Evolutionary conservation across 371 early-diverging fungal species (phyloP).

Genomic region (Dichotomocladium elegans): DNA sequence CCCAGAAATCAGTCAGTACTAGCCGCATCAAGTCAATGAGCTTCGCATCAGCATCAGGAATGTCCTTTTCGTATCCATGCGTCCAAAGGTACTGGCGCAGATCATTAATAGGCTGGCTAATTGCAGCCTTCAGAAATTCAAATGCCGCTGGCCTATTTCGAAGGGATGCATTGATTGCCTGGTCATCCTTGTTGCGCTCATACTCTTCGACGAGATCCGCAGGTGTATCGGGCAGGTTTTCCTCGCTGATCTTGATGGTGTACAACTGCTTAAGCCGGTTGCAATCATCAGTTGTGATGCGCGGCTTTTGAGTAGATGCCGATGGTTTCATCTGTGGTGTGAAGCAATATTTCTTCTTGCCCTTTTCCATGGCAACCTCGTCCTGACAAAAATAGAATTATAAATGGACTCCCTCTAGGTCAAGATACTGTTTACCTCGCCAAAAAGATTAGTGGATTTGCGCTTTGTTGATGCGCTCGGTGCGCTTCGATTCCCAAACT

Average conservation of each 20-base stretch:
- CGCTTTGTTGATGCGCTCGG: too few species aligned
- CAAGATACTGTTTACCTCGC: too few species aligned
- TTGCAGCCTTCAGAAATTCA: neutral
- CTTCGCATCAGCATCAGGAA: conserved; percentile 1
- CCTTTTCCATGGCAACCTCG: too few species aligned
- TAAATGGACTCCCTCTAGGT: too few species aligned
- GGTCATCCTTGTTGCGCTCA: conserved; percentile 3
- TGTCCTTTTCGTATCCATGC: neutral
- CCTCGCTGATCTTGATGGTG: conserved; percentile 3
- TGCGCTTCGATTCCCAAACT: too few species aligned
- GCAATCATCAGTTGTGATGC: conserved; percentile 1
- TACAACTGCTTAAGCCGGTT: neutral
- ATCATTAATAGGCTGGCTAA: neutral
- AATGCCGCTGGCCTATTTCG: neutral
- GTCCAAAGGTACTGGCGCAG: conserved; percentile 1
- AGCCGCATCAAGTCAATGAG: too few species aligned
- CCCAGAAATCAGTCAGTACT: conserved; percentile 2
- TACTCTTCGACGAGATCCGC: neutral
- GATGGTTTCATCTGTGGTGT: neutral
- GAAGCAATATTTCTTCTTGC: too few species aligned
- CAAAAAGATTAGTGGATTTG: too few species aligned
- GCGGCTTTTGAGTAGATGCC: conserved; percentile 1
- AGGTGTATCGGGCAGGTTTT: neutral
- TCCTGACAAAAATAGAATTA: too few species aligned
- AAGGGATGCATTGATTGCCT: neutral